Base-by-base conservation (phyloP, 768 basidiomycete species). In the Pseudohyphozyma bogoriensis region DNA sequence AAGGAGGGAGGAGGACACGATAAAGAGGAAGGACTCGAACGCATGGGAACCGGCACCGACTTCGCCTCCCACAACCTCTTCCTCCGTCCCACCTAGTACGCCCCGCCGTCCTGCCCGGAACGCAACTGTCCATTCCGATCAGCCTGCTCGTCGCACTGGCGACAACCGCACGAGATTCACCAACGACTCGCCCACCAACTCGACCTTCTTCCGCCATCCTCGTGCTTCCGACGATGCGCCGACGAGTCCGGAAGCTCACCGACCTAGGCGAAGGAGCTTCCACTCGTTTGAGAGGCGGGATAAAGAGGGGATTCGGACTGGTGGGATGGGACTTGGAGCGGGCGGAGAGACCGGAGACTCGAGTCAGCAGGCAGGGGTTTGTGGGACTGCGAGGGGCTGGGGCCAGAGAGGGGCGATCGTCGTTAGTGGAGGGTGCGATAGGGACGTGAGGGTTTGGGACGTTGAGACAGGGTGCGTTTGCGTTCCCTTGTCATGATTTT, bases 381-480 rank as follows among this genome's bases (percentile, higher is more conserved):
- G 83, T 62, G 81, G 82, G 55, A 80, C 86, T 3, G 84, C 86
- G 0, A 79, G 82, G 55, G 93, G 93, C 1, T 96, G 89, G 88
- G 91, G 92, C 0, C 87, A 92, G 71, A 82, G 83, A 2, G 82
- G 82, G 51, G 77, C 88, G 10, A 76, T 95, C 8, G 82, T 93
- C 24, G 85, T 97, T 28, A 90, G 86, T 61, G 92, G 88, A 2
- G 92, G 91, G 7, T 95, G 93, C 69, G 93, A 99, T 71, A 85
- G 91, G 67, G 81, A 82, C 47, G 76, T 99, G n/a, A 78, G 85
- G 37, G 88, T 99, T 0, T 96, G 92, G 92, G 89, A 95, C 70
- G 81, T 86, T 10, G 78, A 81, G 53, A 83, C 86, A 22, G 91
- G 91, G 85, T 92, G 69, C 51, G 83, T 72, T 15, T 92, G 69